phyloP scores from a whole-genome alignment of 2,329 filamentous ascomycete genomes.

The Fusarium sp. region DNA sequence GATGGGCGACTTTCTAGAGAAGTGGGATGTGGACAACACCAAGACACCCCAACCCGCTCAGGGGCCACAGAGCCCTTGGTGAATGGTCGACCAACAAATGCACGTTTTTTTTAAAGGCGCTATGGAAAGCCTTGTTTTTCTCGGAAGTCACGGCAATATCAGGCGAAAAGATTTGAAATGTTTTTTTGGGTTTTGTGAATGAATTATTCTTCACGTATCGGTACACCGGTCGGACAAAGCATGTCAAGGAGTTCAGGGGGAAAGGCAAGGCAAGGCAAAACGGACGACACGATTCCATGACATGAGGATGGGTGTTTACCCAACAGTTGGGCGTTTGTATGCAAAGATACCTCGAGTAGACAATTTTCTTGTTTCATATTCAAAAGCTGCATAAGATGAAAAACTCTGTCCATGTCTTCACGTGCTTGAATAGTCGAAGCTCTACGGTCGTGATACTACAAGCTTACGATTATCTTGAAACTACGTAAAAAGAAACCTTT shows the following conservation, averaged over 20 bases:
- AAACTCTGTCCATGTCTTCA: background rate
- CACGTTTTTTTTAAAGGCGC: background rate
- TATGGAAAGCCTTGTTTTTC: background rate
- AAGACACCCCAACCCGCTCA: constrained; percentile 28
- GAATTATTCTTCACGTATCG: constrained; percentile 5
- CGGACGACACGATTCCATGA: constrained; percentile 18
- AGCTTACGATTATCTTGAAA: background rate
- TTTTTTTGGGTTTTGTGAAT: background rate
- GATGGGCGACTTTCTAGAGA: constrained; percentile 51
- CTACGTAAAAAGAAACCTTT: constrained; percentile 2
- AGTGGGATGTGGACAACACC: constrained; percentile 50
- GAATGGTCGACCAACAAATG: constrained; percentile 2
- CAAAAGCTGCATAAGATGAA: background rate
- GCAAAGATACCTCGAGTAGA: constrained; percentile 33
- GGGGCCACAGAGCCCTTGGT: constrained; percentile 45
- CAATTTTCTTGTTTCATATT: constrained; percentile 12
- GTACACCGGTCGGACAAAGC: background rate
- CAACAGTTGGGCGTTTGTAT: constrained; percentile 23
- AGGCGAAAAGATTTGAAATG: background rate
- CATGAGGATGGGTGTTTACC: constrained; percentile 1
- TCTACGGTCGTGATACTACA: background rate
- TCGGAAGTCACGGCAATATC: background rate
- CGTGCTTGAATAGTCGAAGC: constrained; percentile 1
- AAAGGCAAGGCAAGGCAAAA: background rate
- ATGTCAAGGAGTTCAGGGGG: constrained; percentile 25